Evolutionary conservation across 2,329 filamentous ascomycete genomes (phyloP), one percentile per base, ranked within the genome.

Genomic region (Zasmidium angulare): DNA sequence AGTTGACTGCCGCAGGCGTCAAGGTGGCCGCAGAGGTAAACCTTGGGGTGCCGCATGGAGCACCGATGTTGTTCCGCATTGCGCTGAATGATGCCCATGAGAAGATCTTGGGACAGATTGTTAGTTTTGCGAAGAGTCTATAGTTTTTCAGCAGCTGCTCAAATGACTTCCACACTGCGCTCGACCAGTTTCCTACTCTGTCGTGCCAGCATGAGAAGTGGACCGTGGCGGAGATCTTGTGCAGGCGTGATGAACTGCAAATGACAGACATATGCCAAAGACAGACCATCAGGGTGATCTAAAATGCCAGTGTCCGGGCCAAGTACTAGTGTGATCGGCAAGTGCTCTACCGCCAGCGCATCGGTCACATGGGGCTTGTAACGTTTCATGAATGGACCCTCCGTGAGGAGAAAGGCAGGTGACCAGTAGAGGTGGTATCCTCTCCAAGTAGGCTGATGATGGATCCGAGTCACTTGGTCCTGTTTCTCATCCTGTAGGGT

Each of bases 11-110:
- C 6, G 67, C 69, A 6, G 68, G 67, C 2, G 66, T 68, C 29
- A 43, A 50, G 46, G 63, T 47, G 3, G 21, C 52, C 10, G 40
- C 52, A 17, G n/a, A 46, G n/a, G 52, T 54, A 4, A 26, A 46
- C 7, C n/a, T 54, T n/a, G 52, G 52, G 20, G 11, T 54, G 4
- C 22, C 36, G 22, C 52, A 54, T 47, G 52, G 17, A 2, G 22
- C 53, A 9, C 48, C 40, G 10, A 17, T 66, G 50, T 47, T 65
- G 3, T 71, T 71, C 29, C 50, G 70, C 9, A 50, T 67, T 26
- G 61, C 61, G 21, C 46, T 70, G 50, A 68, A 69, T 3, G 69
- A 68, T 50, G n/a, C 66, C 20, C 58, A 68, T 52, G 48, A 61
- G 12, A 63, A 61, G 21, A 46, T 61, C 19, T 52, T 67, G 22